Base-by-base conservation (phyloP, 805 yeast genomes). In the Sugiyamaella americana region DNA sequence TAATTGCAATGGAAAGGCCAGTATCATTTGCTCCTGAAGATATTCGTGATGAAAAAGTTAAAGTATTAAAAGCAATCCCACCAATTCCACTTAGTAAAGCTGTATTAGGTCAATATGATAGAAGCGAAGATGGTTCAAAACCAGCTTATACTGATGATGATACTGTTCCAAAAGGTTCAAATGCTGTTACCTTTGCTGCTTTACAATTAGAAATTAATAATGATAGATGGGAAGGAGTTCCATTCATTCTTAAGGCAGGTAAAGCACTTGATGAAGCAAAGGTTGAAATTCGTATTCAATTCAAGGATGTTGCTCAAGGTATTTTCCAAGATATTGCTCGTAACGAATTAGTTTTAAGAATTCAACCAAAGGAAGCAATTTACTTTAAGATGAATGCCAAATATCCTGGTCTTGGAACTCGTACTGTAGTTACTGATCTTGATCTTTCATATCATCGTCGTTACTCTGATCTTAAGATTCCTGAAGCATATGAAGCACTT, bases 181-280 rank as follows among this genome's bases (percentile, higher is more conserved):
- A 84, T 65, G 84, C 95, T 63, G 87, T 88, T 47, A 93, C 98
- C 3, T 93, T 77, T 66, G 96, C 97, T 10, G 96, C 96, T 2
- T 62, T 93, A 49, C 77, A 82, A 19, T 62, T 91, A 51, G 71
- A 80, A 54, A 85, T 93, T 65, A 74, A 80, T 60, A 93, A 89
- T 67, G 98, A 93, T 69, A 80, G 97, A 63, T 93, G 98, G 98
- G 93, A 85, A 53, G 98, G 98, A 60, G 98, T 93, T 39, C 98
- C 98, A 46, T 79, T 93, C 62, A 82, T 93, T 44, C 73, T 93
- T 73, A 79, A 96, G 70, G 98, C 98, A 13, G 98, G 98, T 61
- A 93, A 93, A 71, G 96, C 98, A n/a, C 72, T 93, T 51, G 87
- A 91, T 65, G 89, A 83, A 61, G 84, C 91, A 50, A 88, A 88